Conservation (phyloP, 1,284 basidiomycete genomes). For the Ceratobasidium sp. region DNA sequence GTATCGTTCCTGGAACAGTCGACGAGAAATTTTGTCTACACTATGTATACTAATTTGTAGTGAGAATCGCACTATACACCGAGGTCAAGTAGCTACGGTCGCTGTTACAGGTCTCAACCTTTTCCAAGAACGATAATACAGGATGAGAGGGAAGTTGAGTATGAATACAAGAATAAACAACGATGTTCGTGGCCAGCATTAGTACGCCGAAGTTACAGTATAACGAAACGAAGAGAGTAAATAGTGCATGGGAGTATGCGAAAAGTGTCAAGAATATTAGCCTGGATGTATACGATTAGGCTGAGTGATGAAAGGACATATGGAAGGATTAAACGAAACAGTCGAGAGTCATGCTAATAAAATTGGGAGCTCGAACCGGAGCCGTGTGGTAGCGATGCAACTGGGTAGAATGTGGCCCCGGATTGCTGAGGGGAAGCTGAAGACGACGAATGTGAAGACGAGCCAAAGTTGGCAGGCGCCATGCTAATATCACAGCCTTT, state of each 20-base stretch:
- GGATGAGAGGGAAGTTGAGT: neutral
- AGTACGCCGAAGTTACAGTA: too few relatives aligned
- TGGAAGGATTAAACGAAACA: neutral
- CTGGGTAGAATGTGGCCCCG: slow-evolving; percentile 11
- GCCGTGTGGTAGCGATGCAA: slow-evolving; percentile 7
- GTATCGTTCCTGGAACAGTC: too few relatives aligned
- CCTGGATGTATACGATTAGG: slow-evolving; percentile 16
- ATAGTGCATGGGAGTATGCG: neutral
- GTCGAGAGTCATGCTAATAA: neutral
- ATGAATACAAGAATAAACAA: slow-evolving; percentile 37
- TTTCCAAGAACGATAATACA: slow-evolving; percentile 10
- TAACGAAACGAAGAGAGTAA: neutral
- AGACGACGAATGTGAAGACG: slow-evolving; percentile 24
- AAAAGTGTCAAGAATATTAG: neutral
- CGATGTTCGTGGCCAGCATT: too few relatives aligned
- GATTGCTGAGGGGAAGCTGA: slow-evolving; percentile 25
- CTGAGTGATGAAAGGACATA: neutral
- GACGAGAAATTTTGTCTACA: neutral
- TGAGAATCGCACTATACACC: slow-evolving; percentile 25
- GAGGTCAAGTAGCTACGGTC: neutral
- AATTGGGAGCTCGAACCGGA: slow-evolving; percentile 5
- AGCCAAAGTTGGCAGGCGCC: neutral
- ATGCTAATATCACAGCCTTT: slow-evolving; percentile 32
- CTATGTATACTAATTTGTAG: slow-evolving; percentile 13
- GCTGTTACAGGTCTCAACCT: slow-evolving; percentile 4